phyloP scores from a whole-genome alignment of 1,139 yeast genomes.

The Nakaseomyces delphensis region DNA sequence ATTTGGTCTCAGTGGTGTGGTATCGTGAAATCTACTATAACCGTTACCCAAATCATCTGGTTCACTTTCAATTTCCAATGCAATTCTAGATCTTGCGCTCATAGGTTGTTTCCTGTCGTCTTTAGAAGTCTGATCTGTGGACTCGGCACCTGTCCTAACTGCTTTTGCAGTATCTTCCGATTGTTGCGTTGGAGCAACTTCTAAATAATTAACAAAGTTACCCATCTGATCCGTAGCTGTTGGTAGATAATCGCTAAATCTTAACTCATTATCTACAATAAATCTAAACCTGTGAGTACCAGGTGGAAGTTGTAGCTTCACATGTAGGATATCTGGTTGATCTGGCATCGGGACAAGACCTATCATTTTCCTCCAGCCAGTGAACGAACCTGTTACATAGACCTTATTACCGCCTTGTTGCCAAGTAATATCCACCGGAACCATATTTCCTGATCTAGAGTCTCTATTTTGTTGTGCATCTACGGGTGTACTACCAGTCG shows the following conservation, averaged over 20 bases:
- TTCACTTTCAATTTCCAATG: slow-evolving; percentile 31
- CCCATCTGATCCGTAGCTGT: slow-evolving; percentile 99
- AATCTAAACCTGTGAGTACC: slow-evolving; percentile 93
- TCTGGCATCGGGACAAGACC: slow-evolving; percentile 50
- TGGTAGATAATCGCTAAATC: slow-evolving; percentile 83
- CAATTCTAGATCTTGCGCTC: slow-evolving; percentile 32
- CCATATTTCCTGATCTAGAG: slow-evolving; percentile 26
- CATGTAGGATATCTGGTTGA: slow-evolving; percentile 38
- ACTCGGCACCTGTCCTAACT: slow-evolving; percentile 7
- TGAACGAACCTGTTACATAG: slow-evolving; percentile 87
- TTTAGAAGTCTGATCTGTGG: background rate
- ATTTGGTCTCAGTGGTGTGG: slow-evolving; percentile 26
- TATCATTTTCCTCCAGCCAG: slow-evolving; percentile 94
- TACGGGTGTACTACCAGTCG: background rate
- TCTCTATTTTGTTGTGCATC: slow-evolving; percentile 6
- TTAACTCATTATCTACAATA: slow-evolving; percentile 87
- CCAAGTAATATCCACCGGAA: slow-evolving; percentile 85
- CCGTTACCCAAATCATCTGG: slow-evolving; percentile 70
- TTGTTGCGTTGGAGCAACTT: slow-evolving; percentile 37
- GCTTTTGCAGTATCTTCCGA: background rate
- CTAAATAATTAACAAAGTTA: slow-evolving; percentile 87
- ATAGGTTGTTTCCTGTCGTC: slow-evolving; percentile 29
- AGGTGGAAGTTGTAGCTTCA: slow-evolving; percentile 53
- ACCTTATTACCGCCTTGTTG: slow-evolving; percentile 90
- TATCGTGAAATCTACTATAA: slow-evolving; percentile 65